Base-by-base conservation (phyloP, 192 early-diverging fungal genomes). In the Phlyctochytrium arcticum region DNA sequence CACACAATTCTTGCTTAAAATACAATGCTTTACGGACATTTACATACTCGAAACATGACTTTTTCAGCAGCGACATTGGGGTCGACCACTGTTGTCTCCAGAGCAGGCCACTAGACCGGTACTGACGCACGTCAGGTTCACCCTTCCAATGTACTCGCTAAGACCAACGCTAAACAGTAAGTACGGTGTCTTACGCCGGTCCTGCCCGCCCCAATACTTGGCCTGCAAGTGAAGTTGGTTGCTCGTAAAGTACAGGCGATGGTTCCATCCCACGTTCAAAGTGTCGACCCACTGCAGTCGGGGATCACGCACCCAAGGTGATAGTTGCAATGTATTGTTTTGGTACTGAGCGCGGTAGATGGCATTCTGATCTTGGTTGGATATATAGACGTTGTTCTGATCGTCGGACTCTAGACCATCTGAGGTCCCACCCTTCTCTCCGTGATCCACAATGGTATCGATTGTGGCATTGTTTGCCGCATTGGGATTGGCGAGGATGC, bases 321-420 rank as follows among this genome's bases (percentile, higher is more conserved):
- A 12, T 10, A 36, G 9, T 12, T 34, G 10, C 29, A 29, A n/a
- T 10, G 55, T 57, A 36, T 57, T 36, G 17, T 35, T 36, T 35
- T 57, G 15, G 24, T 17, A 26, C 2, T 23, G 50, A 12, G 17
- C 50, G 26, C 50, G 26, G 55, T n/a, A 34, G 34, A 57, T 57
- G 29, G 55, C 55, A 30, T 57, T 57, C 34, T 57, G 55, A n/a
- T 57, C 55, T 23, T 36, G 30, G 34, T 29, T 36, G 26, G 30
- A 27, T 19, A 57, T 29, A 23, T 57, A 57, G 2, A 57, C 23
- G 30, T 35, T 36, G 17, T 32, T 32, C 34, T 57, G 26, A 34
- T 36, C 34, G 34, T 57, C 55, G 23, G 55, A 17, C 24, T 57
- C 55, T 12, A 57, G 34, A 12, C 55, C 55, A 34, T 57, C 55